Evolutionary conservation across 306 rosid species (phyloP), one percentile per base, ranked within the genome.

Genomic region (Chamaecrista fasciculata): DNA sequence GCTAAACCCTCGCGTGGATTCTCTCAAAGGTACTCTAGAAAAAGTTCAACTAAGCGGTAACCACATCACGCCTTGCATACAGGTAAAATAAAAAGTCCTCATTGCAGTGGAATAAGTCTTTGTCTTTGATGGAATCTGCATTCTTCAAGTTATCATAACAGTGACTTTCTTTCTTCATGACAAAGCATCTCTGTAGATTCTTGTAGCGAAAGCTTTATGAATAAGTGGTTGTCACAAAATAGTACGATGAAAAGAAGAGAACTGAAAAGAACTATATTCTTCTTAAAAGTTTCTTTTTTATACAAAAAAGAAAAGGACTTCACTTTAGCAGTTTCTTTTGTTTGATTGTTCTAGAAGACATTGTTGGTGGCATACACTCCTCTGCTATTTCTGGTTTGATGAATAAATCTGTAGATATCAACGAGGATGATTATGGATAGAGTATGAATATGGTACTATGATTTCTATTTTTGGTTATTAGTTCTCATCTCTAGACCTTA

Each of bases 11-110:
- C 96, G 97, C 1, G 85, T 89, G 37, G 89, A 87, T 52, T 79
- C 78, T 6, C 73, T 82, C 11, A 87, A 87, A 1, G 95, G 96
- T 53, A 91, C 88, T 18, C 75, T 90, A 29, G 89, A 94, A 50
- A 94, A 86, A 85, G 83, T 94, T 49, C 77, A 80, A 63, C 71
- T 94, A 66, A 86, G 81, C 50, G 99, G 99, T 70, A 94, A 86
- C 78, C 97, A 94, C 78, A 84, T 94, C 84, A 88, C 99, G 62
- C 97, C 99, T 8, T 94, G 97, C 86, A 55, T 86, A 69, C 97
- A 86, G 98, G 98, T 93, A 78, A 79, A 72, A 66, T n/a, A n/a
- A n/a, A n/a, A n/a, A n/a, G n/a, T n/a, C n/a, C n/a, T n/a, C n/a
- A n/a, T n/a, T n/a, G n/a, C n/a, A n/a, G n/a, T n/a, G n/a, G n/a